A percentile compares a stretch with the other conserved stretches of the same genome.
These are phyloP conservation scores for Ploettnerulaceae sp. DNA, from an alignment of 2,329 filamentous ascomycete genomes.

Conservation along the genomic window DNA sequence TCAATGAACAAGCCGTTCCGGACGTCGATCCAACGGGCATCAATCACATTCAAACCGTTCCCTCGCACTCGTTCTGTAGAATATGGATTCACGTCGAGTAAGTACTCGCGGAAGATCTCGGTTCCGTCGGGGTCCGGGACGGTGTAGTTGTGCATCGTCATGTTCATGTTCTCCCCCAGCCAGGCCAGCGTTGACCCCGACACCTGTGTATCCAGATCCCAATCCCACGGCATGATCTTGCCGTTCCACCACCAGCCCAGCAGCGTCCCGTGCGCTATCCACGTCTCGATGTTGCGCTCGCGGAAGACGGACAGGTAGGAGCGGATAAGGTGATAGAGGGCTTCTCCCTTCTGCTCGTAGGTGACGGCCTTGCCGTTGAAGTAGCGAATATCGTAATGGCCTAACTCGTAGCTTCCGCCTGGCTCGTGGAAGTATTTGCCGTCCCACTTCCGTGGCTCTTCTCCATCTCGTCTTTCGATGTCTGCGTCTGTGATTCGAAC, in stretches of 20 bases:
- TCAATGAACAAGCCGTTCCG: conserved; percentile 76
- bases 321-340: conserved; percentile 64
- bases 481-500: neutral
- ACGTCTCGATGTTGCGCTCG: conserved; percentile 66
- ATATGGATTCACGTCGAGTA: conserved; percentile 75
- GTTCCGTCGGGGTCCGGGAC: conserved; percentile 38
- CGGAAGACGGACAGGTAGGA: conserved; percentile 67
- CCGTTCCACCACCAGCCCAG: conserved; percentile 89
- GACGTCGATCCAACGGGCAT: conserved; percentile 77
- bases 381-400: conserved; percentile 71
- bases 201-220: conserved; percentile 79
- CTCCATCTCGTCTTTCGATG: neutral
- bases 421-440: conserved; percentile 45
- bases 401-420: conserved; percentile 52
- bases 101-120: conserved; percentile 50
- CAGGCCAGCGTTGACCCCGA: conserved; percentile 60
- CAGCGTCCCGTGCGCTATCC: conserved; percentile 80
- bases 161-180: conserved; percentile 63
- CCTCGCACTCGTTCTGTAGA: conserved; percentile 55
- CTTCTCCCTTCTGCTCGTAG: conserved; percentile 61
- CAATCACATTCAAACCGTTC: conserved; percentile 73
- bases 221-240: conserved; percentile 76
- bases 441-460: neutral
- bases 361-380: conserved; percentile 55
- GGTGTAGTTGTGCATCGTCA: conserved; percentile 46